These are phyloP conservation scores for Pythium aphanidermatum DNA, from an alignment of 352 stramenopile genomes.

Conservation along the genomic window DNA sequence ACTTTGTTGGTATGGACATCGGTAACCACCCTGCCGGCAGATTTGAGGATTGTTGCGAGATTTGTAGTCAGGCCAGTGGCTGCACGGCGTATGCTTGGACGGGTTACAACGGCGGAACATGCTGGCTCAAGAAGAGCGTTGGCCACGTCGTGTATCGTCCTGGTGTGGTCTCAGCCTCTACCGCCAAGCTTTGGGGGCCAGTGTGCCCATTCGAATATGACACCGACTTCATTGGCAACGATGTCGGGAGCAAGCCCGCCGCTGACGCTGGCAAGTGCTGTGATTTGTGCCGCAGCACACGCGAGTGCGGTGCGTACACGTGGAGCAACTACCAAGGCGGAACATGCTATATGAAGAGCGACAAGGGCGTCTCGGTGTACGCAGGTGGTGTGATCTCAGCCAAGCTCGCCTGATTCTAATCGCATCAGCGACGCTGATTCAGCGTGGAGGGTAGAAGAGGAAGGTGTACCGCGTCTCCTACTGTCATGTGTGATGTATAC, in stretches of 20 bases:
- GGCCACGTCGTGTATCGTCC: background rate
- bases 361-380: background rate
- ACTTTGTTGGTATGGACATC: constrained; percentile 26
- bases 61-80: constrained; percentile 21
- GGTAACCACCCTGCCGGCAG: background rate
- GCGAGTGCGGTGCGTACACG: too few relatives aligned
- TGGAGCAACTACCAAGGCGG: too few relatives aligned
- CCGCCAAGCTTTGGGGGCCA: too few relatives aligned
- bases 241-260: too few relatives aligned
- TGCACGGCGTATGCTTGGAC: constrained; percentile 54
- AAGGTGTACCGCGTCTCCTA: background rate
- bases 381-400: background rate
- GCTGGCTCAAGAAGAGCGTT: constrained; percentile 39
- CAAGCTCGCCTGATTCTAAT: background rate
- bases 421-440: too few relatives aligned
- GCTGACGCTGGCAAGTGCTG: too few relatives aligned
- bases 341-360: constrained; percentile 53
- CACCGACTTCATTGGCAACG: constrained; percentile 4
- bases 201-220: background rate
- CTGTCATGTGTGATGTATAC: too few relatives aligned
- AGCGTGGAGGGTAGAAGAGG: too few relatives aligned
- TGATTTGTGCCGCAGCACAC: too few relatives aligned
- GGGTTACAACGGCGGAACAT: constrained; percentile 38
- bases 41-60: constrained; percentile 18
- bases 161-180: constrained; percentile 1